These are phyloP conservation scores for Wickerhamomyces hampshirensis DNA, from an alignment of 805 yeast genomes.

Conservation along the genomic window DNA sequence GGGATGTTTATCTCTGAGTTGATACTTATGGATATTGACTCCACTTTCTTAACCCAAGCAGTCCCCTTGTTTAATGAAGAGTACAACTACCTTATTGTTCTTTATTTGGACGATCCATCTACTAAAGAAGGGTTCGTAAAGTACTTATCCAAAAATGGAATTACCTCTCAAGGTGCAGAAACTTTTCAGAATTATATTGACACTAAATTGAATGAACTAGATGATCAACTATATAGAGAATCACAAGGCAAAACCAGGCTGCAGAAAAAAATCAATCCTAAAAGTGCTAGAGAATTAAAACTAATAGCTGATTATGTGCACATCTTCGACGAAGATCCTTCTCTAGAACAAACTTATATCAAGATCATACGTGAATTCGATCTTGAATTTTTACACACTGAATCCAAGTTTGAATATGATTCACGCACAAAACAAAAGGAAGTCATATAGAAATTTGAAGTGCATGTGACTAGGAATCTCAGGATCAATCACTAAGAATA, in stretches of 20 bases:
- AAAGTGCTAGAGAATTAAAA: conserved; percentile 11
- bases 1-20: conserved; percentile 17
- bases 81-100: conserved; percentile 20
- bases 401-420: conserved; percentile 6
- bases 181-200: conserved; percentile 10
- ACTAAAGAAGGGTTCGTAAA: conserved; percentile 2
- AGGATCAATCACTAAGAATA: too few relatives aligned
- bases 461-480: too few relatives aligned
- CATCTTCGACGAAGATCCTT: conserved; percentile 16
- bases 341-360: conserved; percentile 7
- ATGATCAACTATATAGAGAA: conserved; percentile 18
- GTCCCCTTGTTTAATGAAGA: conserved; percentile 18
- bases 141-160: conserved; percentile 8
- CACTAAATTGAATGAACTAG: conserved; percentile 17
- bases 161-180: conserved; percentile 4
- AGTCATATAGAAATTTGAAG: neutral
- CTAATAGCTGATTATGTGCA: conserved; percentile 14
- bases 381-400: conserved; percentile 17
- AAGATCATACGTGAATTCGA: conserved; percentile 19
- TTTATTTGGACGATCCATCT: conserved; percentile 12
- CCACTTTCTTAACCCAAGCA: conserved; percentile 8
- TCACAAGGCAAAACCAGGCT: conserved; percentile 18
- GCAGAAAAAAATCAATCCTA: conserved; percentile 21
- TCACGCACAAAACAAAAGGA: conserved; percentile 6
- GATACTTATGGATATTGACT: conserved; percentile 8